Evolutionary conservation across 1,284 basidiomycete species (phyloP).

Genomic region (Takashimella koratensis): DNA sequence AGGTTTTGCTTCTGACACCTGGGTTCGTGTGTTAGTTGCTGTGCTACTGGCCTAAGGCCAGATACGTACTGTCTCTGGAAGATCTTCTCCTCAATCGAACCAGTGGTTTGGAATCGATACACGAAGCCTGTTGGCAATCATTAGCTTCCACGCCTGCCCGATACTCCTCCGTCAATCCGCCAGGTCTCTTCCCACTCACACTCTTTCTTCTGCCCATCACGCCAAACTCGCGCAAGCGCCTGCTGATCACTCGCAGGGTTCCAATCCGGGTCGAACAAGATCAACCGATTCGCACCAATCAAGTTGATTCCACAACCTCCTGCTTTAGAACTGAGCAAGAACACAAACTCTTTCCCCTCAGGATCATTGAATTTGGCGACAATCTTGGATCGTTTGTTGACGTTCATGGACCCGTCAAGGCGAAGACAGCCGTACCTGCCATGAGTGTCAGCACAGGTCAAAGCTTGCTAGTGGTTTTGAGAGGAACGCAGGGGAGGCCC

Average conservation of each 20-base stretch:
- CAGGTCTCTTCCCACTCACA: no score
- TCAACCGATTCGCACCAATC: conserved; percentile 92
- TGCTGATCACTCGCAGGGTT: conserved; percentile 99
- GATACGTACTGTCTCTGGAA: conserved; percentile 74
- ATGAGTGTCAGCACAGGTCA: no score
- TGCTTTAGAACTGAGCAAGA: conserved; percentile 92
- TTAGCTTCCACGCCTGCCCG: not conserved
- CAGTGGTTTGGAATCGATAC: conserved; percentile 95
- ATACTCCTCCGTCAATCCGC: no score
- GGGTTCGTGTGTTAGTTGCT: no score
- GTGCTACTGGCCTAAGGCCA: no score
- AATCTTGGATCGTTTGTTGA: conserved; percentile 92
- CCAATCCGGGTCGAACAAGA: conserved; percentile 99
- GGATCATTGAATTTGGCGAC: conserved; percentile 98
- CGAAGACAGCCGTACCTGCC: conserved; percentile 85
- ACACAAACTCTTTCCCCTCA: conserved; percentile 89
- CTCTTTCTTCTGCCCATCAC: conserved; percentile 99
- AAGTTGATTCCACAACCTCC: conserved; percentile 98
- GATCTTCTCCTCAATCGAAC: conserved; percentile 98
- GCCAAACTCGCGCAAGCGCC: conserved; percentile 96
- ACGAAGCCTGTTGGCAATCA: conserved; percentile 68
- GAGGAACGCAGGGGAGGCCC: no score
- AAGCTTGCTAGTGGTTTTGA: no score
- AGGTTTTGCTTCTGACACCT: conserved; percentile 89
- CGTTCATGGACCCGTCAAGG: conserved; percentile 89